Base-by-base conservation (phyloP, 2,329 filamentous ascomycete genomes). In the Aureobasidium namibiae region DNA sequence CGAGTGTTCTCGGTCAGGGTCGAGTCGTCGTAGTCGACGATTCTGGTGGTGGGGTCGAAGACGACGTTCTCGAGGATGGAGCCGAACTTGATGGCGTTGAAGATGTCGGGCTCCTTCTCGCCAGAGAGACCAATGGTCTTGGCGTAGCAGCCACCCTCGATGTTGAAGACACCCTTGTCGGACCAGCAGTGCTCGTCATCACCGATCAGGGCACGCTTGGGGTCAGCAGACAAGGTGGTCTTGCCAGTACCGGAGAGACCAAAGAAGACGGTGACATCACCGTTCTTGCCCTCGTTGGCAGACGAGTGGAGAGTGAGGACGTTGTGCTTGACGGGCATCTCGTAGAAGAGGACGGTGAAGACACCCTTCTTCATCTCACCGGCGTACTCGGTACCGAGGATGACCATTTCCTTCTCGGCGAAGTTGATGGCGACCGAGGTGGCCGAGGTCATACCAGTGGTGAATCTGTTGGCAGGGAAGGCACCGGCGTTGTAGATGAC, bases 121-220 rank as follows among this genome's bases (percentile, higher is more conserved):
- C 87, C 92, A 23, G 94, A 96, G 60, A 99, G 87, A 66, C 92
- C 92, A 73, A 99, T 92, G 77, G 88, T 92, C 87, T 99, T 99
- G 76, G 94, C 94, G 79, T 99, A 99, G 84, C 94, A 99, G 65
- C 94, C 94, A 69, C 94, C 94, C 80, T 99, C 94, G 61, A 99
- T 99, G 84, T 99, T 99, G 88, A 99, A 99, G 73, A 99, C 86
- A 75, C 94, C 94, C 61, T 78, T 85, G 74, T 99, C 94, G 68
- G 87, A 92, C 94, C 94, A 99, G 88, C 94, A 97, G 84, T 99
- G 94, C 87, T 99, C 94, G 73, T 99, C 94, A 70, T 99, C 94
- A 73, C 94, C 94, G 69, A 99, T 99, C 71, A 99, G 80, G 65
- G 89, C 86, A 73, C 94, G 92, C 82, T 96, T 95, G 69, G 92